Evolutionary conservation across 2,329 filamentous ascomycete genomes (phyloP).

Genomic region (Tolypocladium tropicale): DNA sequence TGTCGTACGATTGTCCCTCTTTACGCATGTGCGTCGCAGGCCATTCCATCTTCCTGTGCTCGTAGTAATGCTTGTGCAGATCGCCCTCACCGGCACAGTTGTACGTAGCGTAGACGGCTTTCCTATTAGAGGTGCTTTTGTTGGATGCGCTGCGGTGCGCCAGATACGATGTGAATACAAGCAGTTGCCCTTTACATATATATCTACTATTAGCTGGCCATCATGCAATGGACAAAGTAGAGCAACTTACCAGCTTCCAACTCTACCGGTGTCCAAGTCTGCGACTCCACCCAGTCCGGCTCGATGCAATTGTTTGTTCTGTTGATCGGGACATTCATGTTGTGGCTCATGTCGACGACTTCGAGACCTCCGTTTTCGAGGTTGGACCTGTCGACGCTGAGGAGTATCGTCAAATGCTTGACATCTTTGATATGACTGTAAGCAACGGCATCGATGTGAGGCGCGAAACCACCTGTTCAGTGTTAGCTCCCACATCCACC

Average conservation of each 20-base stretch:
- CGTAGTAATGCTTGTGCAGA: conserved; percentile 9
- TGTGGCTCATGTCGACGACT: conserved; percentile 8
- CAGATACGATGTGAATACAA: conserved; percentile 10
- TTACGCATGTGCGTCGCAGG: conserved; percentile 11
- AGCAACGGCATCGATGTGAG: conserved; percentile 11
- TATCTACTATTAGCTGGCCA: not conserved
- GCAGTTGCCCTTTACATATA: conserved; percentile 5
- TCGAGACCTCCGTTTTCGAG: conserved; percentile 9
- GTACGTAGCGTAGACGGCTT: conserved; percentile 11
- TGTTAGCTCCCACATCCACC: not conserved
- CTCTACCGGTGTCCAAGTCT: conserved; percentile 8
- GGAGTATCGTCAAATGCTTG: conserved; percentile 9
- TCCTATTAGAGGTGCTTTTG: conserved; percentile 6
- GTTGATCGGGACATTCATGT: conserved; percentile 7
- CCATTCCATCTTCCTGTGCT: conserved; percentile 8
- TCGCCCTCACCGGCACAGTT: conserved; percentile 9
- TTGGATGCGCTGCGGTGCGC: conserved; percentile 9
- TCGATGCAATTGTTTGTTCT: conserved; percentile 7
- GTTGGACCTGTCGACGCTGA: conserved; percentile 8
- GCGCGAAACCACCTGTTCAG: conserved; percentile 9
- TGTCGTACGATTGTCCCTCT: conserved; percentile 4
- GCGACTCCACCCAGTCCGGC: conserved; percentile 5
- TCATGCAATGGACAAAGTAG: not conserved
- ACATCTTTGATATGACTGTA: conserved; percentile 11
- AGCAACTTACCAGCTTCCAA: conserved; percentile 6